A percentile compares a stretch with the other conserved stretches of the same genome.
Conservation (phyloP, 768 basidiomycete genomes). For the Russula sp. region DNA sequence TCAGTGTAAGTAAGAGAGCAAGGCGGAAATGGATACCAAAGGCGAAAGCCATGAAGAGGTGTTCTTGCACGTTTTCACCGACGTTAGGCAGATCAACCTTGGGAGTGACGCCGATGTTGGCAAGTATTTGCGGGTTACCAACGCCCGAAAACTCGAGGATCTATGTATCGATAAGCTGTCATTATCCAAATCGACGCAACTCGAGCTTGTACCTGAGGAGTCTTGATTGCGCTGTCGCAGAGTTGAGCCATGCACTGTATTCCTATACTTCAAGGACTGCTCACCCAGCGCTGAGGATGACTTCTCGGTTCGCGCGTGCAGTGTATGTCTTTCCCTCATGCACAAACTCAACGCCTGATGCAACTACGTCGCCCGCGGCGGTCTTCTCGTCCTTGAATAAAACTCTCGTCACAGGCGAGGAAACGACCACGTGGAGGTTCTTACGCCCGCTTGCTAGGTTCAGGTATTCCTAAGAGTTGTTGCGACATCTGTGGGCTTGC, state of each 20-base stretch:
- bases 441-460: neutral
- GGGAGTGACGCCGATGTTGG: constrained; percentile 32
- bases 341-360: constrained; percentile 33
- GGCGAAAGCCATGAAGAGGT: constrained; percentile 27
- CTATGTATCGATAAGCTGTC: constrained; percentile 24
- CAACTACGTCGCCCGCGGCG: constrained; percentile 19
- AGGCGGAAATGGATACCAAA: constrained; percentile 24
- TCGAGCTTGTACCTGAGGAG: constrained; percentile 21
- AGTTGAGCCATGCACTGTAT: neutral
- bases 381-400: constrained; percentile 17
- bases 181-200: neutral
- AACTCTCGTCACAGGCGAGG: constrained; percentile 17
- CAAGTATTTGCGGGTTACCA: constrained; percentile 37
- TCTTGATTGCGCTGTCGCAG: constrained; percentile 33
- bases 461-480: constrained; percentile 7
- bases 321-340: constrained; percentile 24
- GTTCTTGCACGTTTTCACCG: constrained; percentile 51
- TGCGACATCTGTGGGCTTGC: neutral
- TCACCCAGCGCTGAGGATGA: constrained; percentile 39
- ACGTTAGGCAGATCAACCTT: constrained; percentile 40
- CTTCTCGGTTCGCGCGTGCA: constrained; percentile 34
- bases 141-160: constrained; percentile 55
- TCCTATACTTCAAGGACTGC: neutral
- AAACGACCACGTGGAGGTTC: constrained; percentile 16
- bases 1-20: neutral